Base-by-base conservation (phyloP, 2,329 filamentous ascomycete species). In the Diaporthe sp. region DNA sequence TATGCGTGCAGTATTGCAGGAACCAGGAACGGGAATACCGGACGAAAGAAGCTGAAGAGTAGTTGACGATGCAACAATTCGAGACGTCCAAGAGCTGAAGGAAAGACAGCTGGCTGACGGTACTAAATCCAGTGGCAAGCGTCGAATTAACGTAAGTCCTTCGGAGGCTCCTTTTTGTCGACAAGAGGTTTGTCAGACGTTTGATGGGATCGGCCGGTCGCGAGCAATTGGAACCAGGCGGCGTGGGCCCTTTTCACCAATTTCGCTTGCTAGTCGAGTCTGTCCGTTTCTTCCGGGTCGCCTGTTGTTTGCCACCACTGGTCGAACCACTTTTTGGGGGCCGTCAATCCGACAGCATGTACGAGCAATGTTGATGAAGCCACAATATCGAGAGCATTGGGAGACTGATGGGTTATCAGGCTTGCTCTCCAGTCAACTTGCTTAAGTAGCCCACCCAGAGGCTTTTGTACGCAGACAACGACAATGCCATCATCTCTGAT, bases 241-340 rank as follows among this genome's bases (percentile, higher is more conserved):
- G 67, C 67, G 42, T 71, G 72, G 67, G 58, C 51, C 60, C 63
- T 76, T 75, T 75, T 75, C 44, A 71, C 55, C 75, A 75, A 76
- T 75, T 51, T 76, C 73, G 68, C 75, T 67, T 76, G 68, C 72
- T 71, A 72, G 75, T 65, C 68, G 49, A 73, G 55, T 71, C 70
- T 42, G 49, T 70, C 70, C 73, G 75, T 72, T 31, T 60, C 73
- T 76, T 71, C 75, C 75, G 75, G 55, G 71, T 76, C 75, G 74
- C 70, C 73, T 76, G 75, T 76, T 76, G 70, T 75, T 75, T 75
- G 75, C 75, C 75, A 76, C 75, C 39, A n/a, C 71, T 65, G 58
- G 58, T 76, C 75, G 75, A 71, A 76, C 75, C 75, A 76, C 75
- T 75, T 75, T 76, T 63, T 25, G 47, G 31, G 31, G 22, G 65